These are phyloP conservation scores for Tremella mesenterica DNA, from an alignment of 768 basidiomycete genomes.

Conservation along the genomic window DNA sequence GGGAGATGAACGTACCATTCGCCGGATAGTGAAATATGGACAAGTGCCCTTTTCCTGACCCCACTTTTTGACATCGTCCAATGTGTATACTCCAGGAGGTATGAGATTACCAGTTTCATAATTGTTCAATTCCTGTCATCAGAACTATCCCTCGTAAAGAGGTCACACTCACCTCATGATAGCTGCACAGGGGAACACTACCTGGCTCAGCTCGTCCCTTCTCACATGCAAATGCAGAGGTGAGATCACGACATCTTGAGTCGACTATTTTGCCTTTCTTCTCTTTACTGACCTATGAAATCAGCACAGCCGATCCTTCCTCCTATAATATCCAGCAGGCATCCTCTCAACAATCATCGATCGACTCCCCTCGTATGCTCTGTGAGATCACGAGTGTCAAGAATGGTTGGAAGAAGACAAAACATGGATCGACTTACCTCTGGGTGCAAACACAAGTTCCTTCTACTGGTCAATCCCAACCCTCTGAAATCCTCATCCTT, in stretches of 20 bases:
- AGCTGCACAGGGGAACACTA: constrained; percentile 82
- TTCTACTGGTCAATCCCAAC: constrained; percentile 84
- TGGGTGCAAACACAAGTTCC: constrained; percentile 92
- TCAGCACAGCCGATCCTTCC: not conserved
- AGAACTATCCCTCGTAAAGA: constrained; percentile 3
- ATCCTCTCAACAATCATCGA: no score
- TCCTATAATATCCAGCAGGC: not conserved
- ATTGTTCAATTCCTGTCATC: constrained; percentile 66
- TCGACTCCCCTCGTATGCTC: no score
- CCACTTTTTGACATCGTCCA: constrained; percentile 83
- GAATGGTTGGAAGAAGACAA: no score
- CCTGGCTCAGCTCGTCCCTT: constrained; percentile 78
- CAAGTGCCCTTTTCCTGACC: constrained; percentile 78
- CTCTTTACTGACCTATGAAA: constrained; percentile 78
- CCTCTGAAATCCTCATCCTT: constrained; percentile 80
- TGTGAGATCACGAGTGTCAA: no score
- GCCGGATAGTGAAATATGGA: constrained; percentile 89
- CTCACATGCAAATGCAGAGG: constrained; percentile 71
- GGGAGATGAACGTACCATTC: constrained; percentile 69
- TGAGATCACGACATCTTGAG: constrained; percentile 90
- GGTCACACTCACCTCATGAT: constrained; percentile 68
- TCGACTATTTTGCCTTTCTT: constrained; percentile 98
- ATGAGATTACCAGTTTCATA: constrained; percentile 72
- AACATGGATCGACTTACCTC: constrained; percentile 52
- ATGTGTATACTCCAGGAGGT: constrained; percentile 80